These are phyloP conservation scores for Juncus inflexus DNA, from an alignment of 176 grass and related monocot species.

Conservation along the genomic window DNA sequence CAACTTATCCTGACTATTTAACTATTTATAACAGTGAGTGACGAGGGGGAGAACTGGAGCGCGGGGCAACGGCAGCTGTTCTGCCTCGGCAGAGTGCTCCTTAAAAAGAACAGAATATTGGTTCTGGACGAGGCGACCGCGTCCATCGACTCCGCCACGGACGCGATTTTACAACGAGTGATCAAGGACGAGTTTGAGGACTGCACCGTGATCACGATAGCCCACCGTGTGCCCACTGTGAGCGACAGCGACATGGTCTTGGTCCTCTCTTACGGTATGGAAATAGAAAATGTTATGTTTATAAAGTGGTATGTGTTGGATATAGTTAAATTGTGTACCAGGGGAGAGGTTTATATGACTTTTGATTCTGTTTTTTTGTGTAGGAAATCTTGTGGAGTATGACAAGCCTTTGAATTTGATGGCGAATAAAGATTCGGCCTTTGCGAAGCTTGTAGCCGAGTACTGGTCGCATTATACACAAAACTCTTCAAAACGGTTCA, in stretches of 20 bases:
- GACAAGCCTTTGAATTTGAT: slow-evolving; percentile 60
- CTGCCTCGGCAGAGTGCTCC: slow-evolving; percentile 57
- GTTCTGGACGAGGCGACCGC: slow-evolving; percentile 85
- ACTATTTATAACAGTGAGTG: no score
- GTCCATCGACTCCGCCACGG: slow-evolving; percentile 75
- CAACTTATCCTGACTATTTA: no score
- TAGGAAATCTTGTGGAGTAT: slow-evolving; percentile 77
- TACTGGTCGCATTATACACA: slow-evolving; percentile 75
- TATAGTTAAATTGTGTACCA: neutral
- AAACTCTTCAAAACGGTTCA: neutral
- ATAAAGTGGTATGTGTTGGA: neutral
- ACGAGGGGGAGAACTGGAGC: slow-evolving; percentile 91
- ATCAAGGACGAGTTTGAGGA: slow-evolving; percentile 62
- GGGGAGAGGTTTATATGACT: neutral
- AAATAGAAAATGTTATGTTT: no score
- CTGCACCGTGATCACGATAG: slow-evolving; percentile 80
- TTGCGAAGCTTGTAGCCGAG: slow-evolving; percentile 66
- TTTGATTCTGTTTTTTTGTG: neutral
- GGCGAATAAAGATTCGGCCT: slow-evolving; percentile 58
- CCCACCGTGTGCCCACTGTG: slow-evolving; percentile 71
- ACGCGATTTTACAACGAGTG: slow-evolving; percentile 54
- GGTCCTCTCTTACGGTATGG: slow-evolving; percentile 86
- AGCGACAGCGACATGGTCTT: slow-evolving; percentile 81
- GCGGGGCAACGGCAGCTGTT: slow-evolving; percentile 73
- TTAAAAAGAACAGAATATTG: slow-evolving; percentile 60